These are phyloP conservation scores for Incumbomyces lentus DNA, from an alignment of 2,329 filamentous ascomycete genomes.

Conservation along the genomic window DNA sequence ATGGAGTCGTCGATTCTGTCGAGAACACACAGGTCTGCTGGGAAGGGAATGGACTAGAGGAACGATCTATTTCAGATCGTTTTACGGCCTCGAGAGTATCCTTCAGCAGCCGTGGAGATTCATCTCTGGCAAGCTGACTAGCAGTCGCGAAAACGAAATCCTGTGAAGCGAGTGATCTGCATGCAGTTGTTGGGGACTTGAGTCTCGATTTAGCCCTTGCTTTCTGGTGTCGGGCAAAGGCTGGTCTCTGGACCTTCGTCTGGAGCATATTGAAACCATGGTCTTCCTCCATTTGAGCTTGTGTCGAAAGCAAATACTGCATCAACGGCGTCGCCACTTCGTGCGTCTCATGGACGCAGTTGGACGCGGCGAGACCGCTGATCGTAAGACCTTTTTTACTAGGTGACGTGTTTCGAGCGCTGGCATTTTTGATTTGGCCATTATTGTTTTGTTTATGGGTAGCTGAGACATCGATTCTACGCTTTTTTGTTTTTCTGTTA, in stretches of 20 bases:
- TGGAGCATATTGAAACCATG: constrained; percentile 21
- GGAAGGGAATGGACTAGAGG: constrained; percentile 12
- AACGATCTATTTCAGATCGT: constrained; percentile 39
- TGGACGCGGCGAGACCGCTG: constrained; percentile 65
- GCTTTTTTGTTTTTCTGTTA: constrained; percentile 11
- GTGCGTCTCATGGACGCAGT: constrained; percentile 43
- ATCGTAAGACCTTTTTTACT: constrained; percentile 68
- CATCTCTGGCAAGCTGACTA: constrained; percentile 66
- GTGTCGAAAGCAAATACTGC: constrained; percentile 36
- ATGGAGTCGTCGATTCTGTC: constrained; percentile 17
- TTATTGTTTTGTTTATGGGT: no score
- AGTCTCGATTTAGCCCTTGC: constrained; percentile 38
- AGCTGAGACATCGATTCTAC: constrained; percentile 14
- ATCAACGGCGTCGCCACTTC: constrained; percentile 30
- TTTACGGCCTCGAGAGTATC: constrained; percentile 54
- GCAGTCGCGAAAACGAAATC: constrained; percentile 79
- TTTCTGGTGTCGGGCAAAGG: constrained; percentile 16
- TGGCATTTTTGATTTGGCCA: no score
- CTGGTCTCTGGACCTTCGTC: constrained; percentile 16
- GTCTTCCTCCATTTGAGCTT: constrained; percentile 13
- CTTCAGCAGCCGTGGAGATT: constrained; percentile 56
- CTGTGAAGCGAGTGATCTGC: constrained; percentile 56
- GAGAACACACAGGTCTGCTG: constrained; percentile 12
- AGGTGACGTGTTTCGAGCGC: constrained; percentile 40
- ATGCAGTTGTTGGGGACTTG: constrained; percentile 58